Base-by-base conservation (phyloP, 2,329 filamentous ascomycete species). In the Ophiocordyceps australis region DNA sequence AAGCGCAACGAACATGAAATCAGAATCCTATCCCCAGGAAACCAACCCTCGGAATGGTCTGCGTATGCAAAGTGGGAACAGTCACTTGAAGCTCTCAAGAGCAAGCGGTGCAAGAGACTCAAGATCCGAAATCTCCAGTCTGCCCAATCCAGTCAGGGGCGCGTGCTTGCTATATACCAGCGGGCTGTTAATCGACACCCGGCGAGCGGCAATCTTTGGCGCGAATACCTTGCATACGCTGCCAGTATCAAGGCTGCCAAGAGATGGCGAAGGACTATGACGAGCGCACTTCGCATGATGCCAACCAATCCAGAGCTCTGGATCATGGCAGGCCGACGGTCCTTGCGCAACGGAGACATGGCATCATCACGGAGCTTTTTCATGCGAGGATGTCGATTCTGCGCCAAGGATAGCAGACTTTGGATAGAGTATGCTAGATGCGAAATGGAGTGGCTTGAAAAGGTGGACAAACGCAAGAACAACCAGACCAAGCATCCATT, bases 1-100 rank as follows among this genome's bases (percentile, higher is more conserved):
- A 93, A 89, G 50, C 74, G 89, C 39, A 92, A 82, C 43, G 79
- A 91, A 40, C 91, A 85, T 47, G 89, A 98, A 50, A 86, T 94
- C 54, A 77, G 74, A 30, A 69, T 95, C 37, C 79, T 93, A 33
- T 74, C 81, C 4, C 74, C 82, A 14, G 81, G 83, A 25, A 74
- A 74, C 32, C 67, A 68, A 22, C 67, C 85, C 1, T 54, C 65
- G 31, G 82, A 94, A 46, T 95, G 81, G 55, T 73, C 80, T 28
- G 68, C 74, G 37, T 98, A 95, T 55, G 76, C 78, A 23, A 69
- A 59, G 29, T 77, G 71, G 69, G 73, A 78, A 41, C 62, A 64
- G 33, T 68, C 65, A 15, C 61, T 78, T 30, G 82, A 94, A 40
- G 53, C 66, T 3, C 65, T 95, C 22, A 76, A 83, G 30, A 67